Evolutionary conservation across 2,329 filamentous ascomycete species (phyloP).

Genomic region (Pyrenochaeta sp.): DNA sequence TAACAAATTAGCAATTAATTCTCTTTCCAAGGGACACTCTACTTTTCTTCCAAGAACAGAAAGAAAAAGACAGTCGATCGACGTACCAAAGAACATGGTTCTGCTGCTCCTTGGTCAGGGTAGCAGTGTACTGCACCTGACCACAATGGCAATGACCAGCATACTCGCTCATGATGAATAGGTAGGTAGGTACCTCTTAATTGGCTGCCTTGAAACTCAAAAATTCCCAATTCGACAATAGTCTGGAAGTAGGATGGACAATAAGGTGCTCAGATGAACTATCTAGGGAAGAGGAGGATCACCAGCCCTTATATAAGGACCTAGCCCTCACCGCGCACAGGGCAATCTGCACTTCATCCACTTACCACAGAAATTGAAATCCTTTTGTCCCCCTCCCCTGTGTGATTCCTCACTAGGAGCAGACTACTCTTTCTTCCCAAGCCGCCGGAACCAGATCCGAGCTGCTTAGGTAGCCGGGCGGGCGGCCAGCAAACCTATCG

Average conservation of each 20-base stretch:
- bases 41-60: no score
- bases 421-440: background rate
- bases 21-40: no score
- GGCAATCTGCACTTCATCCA: no score
- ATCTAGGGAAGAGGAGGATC: background rate
- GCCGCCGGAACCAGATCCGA: background rate
- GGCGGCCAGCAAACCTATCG: no score
- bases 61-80: background rate
- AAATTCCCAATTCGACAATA: background rate
- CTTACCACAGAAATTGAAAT: no score
- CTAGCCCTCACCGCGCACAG: no score
- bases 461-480: no score
- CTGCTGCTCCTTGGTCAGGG: slow-evolving; percentile 55
- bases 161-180: slow-evolving; percentile 55
- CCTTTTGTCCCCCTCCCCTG: no score
- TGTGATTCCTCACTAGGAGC: background rate
- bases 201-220: slow-evolving; percentile 1
- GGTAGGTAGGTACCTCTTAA: no score
- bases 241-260: slow-evolving; percentile 8
- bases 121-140: slow-evolving; percentile 60
- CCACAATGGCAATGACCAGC: slow-evolving; percentile 64
- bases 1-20: no score
- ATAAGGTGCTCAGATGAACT: slow-evolving; percentile 20
- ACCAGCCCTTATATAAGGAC: slow-evolving; percentile 6
- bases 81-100: slow-evolving; percentile 57